These are phyloP conservation scores for Moringa oleifera DNA, from an alignment of 345 rosid genomes.

Conservation along the genomic window DNA sequence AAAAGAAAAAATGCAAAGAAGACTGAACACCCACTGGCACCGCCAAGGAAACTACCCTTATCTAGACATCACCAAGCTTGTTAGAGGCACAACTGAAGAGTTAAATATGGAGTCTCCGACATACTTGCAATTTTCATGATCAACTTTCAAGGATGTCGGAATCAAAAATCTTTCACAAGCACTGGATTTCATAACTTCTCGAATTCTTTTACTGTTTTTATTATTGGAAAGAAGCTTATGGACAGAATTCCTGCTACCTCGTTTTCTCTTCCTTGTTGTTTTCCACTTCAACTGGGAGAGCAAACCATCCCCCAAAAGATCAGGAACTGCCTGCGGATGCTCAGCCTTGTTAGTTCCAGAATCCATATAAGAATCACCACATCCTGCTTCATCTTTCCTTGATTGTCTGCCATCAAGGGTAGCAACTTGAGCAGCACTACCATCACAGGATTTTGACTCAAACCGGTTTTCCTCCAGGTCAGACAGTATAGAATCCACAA, in stretches of 20 bases:
- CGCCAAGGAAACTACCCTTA: slow-evolving; percentile 20
- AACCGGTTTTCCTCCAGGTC: slow-evolving; percentile 24
- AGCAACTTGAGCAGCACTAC: slow-evolving; percentile 21
- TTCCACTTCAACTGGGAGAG: slow-evolving; percentile 65
- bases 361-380: slow-evolving; percentile 13
- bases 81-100: slow-evolving; percentile 43
- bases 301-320: slow-evolving; percentile 49
- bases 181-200: slow-evolving; percentile 9
- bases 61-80: slow-evolving; percentile 67
- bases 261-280: slow-evolving; percentile 50
- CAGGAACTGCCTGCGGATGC: slow-evolving; percentile 25
- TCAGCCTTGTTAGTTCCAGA: slow-evolving; percentile 18
- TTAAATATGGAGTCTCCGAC: slow-evolving; percentile 41
- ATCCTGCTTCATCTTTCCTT: slow-evolving; percentile 17
- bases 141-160: slow-evolving; percentile 35
- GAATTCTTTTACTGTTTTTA: slow-evolving; percentile 1
- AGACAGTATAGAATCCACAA: slow-evolving; percentile 26
- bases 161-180: slow-evolving; percentile 21
- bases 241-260: slow-evolving; percentile 24
- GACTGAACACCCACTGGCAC: background rate
- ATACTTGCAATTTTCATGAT: slow-evolving; percentile 64
- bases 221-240: slow-evolving; percentile 19
- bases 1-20: slow-evolving; percentile 5
- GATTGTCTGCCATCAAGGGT: slow-evolving; percentile 12
- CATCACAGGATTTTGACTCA: slow-evolving; percentile 15